Evolutionary conservation across 192 early-diverging fungal species (phyloP).

Genomic region (Pilobolus umbonatus): DNA sequence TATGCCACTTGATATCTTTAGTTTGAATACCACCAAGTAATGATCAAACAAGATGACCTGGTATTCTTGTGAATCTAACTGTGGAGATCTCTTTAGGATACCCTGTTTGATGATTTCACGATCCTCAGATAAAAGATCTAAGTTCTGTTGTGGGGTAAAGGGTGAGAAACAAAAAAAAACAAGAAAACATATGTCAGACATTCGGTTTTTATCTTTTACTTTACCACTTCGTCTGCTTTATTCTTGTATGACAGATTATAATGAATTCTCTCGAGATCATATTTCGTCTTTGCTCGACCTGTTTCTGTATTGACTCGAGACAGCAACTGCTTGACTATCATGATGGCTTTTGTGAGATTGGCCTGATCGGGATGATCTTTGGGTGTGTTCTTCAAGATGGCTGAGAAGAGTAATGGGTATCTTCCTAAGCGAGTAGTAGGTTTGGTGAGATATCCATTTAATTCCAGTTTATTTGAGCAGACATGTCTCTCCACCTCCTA

Average conservation of each 20-base stretch:
- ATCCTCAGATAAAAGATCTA: constrained; percentile 69
- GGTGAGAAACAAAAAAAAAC: neutral
- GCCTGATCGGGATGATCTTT: constrained; percentile 71
- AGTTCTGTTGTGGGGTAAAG: constrained; percentile 53
- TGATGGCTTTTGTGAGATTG: constrained; percentile 65
- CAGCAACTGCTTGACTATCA: constrained; percentile 70
- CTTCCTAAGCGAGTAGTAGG: constrained; percentile 86
- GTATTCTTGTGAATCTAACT: constrained; percentile 60
- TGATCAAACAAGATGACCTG: constrained; percentile 88
- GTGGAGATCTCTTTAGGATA: constrained; percentile 56
- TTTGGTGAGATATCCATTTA: constrained; percentile 83
- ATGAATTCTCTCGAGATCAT: constrained; percentile 74
- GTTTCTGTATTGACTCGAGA: constrained; percentile 81
- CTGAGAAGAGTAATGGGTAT: constrained; percentile 79
- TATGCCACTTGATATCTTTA: constrained; percentile 39
- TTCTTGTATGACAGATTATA: constrained; percentile 60
- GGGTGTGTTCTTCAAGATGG: constrained; percentile 76
- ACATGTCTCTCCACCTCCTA: constrained; percentile 69
- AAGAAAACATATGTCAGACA: neutral
- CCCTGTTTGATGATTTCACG: constrained; percentile 78
- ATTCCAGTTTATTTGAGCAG: constrained; percentile 72
- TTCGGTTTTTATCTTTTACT: constrained; percentile 2
- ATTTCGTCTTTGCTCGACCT: constrained; percentile 81
- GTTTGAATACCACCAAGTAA: constrained; percentile 70
- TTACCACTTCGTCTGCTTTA: constrained; percentile 27